phyloP scores from a whole-genome alignment of 2,329 filamentous ascomycete species.

The Cercospora sojina region DNA sequence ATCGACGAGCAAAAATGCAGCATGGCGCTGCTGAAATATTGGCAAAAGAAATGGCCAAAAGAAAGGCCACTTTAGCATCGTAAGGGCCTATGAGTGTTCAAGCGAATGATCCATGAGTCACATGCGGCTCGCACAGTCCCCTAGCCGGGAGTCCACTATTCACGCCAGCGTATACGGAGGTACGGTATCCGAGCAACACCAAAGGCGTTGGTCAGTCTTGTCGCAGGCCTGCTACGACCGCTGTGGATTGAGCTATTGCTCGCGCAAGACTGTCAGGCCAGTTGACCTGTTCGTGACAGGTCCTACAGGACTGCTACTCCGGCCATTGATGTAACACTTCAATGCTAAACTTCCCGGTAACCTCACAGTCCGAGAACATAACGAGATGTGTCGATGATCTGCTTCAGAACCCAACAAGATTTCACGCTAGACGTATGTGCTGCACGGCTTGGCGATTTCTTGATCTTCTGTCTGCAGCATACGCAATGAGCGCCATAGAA shows the following conservation, averaged over 20 bases:
- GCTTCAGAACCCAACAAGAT: background rate
- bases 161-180: background rate
- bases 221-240: no score
- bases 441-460: background rate
- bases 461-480: background rate
- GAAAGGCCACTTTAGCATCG: conserved; percentile 17
- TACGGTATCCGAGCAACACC: no score
- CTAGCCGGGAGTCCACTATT: background rate
- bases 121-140: background rate
- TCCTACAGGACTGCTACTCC: no score
- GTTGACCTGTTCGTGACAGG: no score
- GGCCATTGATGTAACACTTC: no score
- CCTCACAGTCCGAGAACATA: background rate
- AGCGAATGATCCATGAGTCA: background rate
- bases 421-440: background rate
- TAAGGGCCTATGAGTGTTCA: background rate
- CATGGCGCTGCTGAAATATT: background rate
- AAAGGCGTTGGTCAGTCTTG: no score
- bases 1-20: background rate
- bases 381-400: background rate
- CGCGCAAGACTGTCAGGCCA: no score
- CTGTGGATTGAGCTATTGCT: no score
- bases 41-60: background rate
- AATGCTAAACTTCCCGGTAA: no score
- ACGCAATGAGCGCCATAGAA: background rate